Evolutionary conservation across 352 stramenopile genomes (phyloP).

Genomic region (Phytophthora pini): DNA sequence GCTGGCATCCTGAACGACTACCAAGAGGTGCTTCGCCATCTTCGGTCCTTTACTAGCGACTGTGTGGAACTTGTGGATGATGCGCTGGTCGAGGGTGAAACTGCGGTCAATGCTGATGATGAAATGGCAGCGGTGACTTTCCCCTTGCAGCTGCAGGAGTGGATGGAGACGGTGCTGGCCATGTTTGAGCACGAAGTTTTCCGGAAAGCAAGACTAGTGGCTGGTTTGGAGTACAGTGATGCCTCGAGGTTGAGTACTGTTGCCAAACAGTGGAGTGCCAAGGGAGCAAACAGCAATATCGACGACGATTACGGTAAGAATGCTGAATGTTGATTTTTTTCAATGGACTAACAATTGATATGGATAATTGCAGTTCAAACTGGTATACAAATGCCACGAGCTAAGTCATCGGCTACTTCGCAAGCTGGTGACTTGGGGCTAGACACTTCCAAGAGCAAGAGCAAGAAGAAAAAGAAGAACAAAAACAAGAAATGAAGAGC

Average conservation of each 20-base stretch:
- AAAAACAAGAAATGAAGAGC: slow-evolving; percentile 35
- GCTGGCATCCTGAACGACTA: slow-evolving; percentile 58
- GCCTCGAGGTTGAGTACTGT: slow-evolving; percentile 38
- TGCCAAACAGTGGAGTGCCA: slow-evolving; percentile 53
- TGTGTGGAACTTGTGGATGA: slow-evolving; percentile 43
- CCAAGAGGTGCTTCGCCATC: slow-evolving; percentile 46
- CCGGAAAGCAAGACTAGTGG: slow-evolving; percentile 62
- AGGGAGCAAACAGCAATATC: slow-evolving; percentile 47
- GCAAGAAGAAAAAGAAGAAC: slow-evolving; percentile 60
- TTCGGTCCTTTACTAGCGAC: slow-evolving; percentile 48
- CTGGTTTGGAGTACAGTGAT: slow-evolving; percentile 64
- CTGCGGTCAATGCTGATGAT: slow-evolving; percentile 17
- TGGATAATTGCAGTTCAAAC: slow-evolving; percentile 39
- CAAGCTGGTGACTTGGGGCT: slow-evolving; percentile 5
- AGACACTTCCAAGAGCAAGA: slow-evolving; percentile 39
- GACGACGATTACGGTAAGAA: slow-evolving; percentile 48
- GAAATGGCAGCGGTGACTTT: slow-evolving; percentile 27
- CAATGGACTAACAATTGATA: not conserved
- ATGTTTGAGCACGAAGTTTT: slow-evolving; percentile 76
- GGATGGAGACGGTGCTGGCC: slow-evolving; percentile 73
- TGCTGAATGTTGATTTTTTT: slow-evolving; percentile 22
- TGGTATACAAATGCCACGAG: slow-evolving; percentile 46
- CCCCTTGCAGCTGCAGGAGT: slow-evolving; percentile 57
- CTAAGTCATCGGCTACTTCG: slow-evolving; percentile 9
- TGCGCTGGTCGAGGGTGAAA: slow-evolving; percentile 32